Conservation (phyloP, 305 asterid genomes). For the Solanum hybrid region DNA sequence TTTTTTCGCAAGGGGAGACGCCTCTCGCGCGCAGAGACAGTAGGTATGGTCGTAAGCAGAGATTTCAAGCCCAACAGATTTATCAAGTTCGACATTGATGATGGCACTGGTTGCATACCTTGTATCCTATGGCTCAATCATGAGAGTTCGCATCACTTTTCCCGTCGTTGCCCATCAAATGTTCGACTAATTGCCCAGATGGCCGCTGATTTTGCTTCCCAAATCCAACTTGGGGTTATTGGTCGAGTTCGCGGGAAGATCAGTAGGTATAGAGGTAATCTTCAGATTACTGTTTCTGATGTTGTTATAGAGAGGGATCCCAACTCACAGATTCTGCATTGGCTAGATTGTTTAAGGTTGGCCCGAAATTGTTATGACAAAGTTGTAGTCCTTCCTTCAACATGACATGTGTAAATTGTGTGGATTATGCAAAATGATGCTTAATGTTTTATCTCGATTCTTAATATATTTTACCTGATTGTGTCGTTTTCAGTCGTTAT, state of each 20-base stretch:
- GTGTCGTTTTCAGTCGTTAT: no score
- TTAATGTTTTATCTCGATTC: no score
- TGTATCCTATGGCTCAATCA: constrained; percentile 83
- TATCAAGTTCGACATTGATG: constrained; percentile 52
- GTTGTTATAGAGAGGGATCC: constrained; percentile 62
- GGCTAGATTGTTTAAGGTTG: constrained; percentile 63
- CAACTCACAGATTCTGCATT: constrained; percentile 66
- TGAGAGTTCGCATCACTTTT: constrained; percentile 44
- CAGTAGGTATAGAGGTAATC: constrained; percentile 34
- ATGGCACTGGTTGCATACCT: constrained; percentile 67
- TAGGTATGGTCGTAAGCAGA: constrained; percentile 54
- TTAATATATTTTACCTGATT: no score
- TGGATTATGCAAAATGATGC: no score
- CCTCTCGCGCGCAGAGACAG: constrained; percentile 49
- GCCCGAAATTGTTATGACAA: constrained; percentile 48
- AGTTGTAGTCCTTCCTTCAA: not conserved
- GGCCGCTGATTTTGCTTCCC: constrained; percentile 33
- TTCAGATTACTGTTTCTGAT: constrained; percentile 73
- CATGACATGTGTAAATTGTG: not conserved
- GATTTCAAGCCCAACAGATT: constrained; percentile 52
- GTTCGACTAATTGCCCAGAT: constrained; percentile 57
- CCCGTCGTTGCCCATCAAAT: constrained; percentile 44
- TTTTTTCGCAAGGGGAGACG: constrained; percentile 36
- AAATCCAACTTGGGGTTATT: constrained; percentile 47
- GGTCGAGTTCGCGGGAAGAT: constrained; percentile 75